Evolutionary conservation across 2,329 filamentous ascomycete genomes (phyloP).

Genomic region (Cercospora sesami): DNA sequence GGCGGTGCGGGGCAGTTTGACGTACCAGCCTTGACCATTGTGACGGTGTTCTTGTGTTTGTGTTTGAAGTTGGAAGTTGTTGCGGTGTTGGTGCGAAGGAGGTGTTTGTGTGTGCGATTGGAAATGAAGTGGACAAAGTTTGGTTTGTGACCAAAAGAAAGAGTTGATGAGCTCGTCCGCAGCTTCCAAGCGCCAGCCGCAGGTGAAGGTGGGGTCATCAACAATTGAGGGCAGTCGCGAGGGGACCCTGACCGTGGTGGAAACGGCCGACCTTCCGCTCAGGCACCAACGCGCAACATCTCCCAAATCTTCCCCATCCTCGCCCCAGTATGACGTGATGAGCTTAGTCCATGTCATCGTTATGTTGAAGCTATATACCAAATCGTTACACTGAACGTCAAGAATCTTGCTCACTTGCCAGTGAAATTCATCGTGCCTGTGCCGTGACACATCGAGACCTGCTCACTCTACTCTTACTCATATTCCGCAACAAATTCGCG

Average conservation of each 20-base stretch:
- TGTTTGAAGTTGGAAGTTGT: constrained; percentile 9
- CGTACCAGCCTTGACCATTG: constrained; percentile 36
- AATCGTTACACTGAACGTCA: constrained; percentile 8
- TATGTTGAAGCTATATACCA: constrained; percentile 16
- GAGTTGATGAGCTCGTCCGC: constrained; percentile 9
- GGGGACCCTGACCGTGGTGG: constrained; percentile 3
- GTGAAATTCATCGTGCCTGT: neutral
- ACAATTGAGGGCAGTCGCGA: constrained; percentile 4
- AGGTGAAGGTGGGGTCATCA: constrained; percentile 5
- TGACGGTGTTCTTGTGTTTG: constrained; percentile 19
- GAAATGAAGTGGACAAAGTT: neutral
- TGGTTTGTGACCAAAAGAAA: constrained; percentile 5
- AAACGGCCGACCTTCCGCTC: neutral
- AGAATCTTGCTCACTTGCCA: neutral
- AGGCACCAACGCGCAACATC: neutral
- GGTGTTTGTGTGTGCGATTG: constrained; percentile 13
- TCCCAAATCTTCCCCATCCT: neutral
- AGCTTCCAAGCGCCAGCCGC: constrained; percentile 8
- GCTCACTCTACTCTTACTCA: constrained; percentile 3
- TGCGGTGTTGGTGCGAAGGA: neutral
- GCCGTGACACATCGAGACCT: neutral
- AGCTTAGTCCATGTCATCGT: constrained; percentile 9
- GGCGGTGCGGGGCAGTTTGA: constrained; percentile 15
- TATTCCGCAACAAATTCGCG: neutral
- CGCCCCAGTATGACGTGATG: neutral